Percentiles rank a stretch among this genome's conserved stretches.
Evolutionary conservation across 352 stramenopile species (phyloP).

Genomic region (Globisporangium rhizosaccharum): DNA sequence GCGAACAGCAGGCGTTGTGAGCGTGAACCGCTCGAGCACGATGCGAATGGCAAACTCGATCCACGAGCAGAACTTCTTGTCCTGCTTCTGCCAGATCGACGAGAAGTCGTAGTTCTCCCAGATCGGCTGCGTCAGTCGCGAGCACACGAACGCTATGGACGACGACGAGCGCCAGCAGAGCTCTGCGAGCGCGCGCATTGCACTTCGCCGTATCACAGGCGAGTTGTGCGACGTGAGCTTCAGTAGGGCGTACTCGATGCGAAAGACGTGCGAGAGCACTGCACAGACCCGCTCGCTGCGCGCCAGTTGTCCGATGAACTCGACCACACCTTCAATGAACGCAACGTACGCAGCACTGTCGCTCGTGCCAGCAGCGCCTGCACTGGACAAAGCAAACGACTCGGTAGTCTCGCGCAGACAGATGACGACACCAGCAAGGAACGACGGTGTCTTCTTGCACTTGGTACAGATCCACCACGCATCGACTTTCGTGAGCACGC

Average conservation of each 20-base stretch:
- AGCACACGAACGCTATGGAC: slow-evolving; percentile 11
- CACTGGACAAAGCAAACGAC: not conserved
- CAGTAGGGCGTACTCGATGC: slow-evolving; percentile 12
- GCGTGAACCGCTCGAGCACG: slow-evolving; percentile 7
- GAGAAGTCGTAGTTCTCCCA: slow-evolving; percentile 16
- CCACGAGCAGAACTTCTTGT: slow-evolving; percentile 10
- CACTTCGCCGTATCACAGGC: slow-evolving; percentile 6
- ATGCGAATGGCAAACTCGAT: slow-evolving; percentile 5
- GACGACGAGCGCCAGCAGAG: slow-evolving; percentile 12
- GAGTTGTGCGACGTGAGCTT: slow-evolving; percentile 9
- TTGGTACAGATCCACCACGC: slow-evolving; percentile 5
- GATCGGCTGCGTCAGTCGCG: slow-evolving; percentile 11
- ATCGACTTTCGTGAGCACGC: not conserved
- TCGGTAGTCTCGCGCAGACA: slow-evolving; percentile 3
- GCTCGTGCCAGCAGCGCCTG: not conserved
- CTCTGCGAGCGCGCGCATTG: slow-evolving; percentile 11
- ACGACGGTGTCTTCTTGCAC: slow-evolving; percentile 11
- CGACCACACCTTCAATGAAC: not conserved
- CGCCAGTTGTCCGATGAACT: not conserved
- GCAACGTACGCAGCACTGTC: not conserved
- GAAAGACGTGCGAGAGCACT: slow-evolving; percentile 9
- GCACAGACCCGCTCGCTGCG: not conserved
- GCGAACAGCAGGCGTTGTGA: not conserved
- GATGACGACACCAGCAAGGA: slow-evolving; percentile 11
- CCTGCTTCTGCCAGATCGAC: slow-evolving; percentile 4